Percentiles rank a stretch among this genome's conserved stretches.
Conservation (phyloP, 257 asterid species). For the Plectranthus barbatus region DNA sequence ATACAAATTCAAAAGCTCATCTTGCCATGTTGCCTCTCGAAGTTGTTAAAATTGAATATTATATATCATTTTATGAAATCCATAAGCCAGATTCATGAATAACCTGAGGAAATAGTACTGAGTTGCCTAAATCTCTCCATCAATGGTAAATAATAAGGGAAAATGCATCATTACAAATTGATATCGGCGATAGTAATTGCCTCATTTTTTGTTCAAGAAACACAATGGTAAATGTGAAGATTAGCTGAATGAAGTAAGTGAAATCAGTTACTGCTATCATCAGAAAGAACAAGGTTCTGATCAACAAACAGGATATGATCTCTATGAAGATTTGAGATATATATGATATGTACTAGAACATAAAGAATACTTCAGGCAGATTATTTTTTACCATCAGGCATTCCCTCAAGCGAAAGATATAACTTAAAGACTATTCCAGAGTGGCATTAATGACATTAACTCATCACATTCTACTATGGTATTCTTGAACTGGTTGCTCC, state of each 20-base stretch:
- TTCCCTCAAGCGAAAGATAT: background rate
- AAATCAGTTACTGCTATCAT: background rate
- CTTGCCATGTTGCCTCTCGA: background rate
- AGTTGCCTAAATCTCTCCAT: background rate
- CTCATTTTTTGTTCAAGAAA: background rate
- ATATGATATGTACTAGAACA: background rate
- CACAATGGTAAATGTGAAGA: background rate
- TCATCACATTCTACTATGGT: background rate
- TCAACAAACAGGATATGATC: background rate
- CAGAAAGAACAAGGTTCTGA: background rate
- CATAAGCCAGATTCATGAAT: background rate
- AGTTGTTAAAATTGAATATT: background rate
- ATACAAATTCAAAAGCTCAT: slow-evolving; percentile 10
- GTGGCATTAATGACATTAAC: background rate
- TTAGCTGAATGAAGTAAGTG: background rate
- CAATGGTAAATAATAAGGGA: background rate
- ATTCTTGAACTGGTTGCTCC: background rate
- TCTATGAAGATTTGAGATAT: background rate
- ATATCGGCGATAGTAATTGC: background rate
- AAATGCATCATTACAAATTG: background rate
- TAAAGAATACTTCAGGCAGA: background rate
- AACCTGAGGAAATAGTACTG: background rate
- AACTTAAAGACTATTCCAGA: background rate
- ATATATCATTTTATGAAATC: background rate
- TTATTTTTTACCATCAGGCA: background rate